Conservation (phyloP, 164 flowering plant species). For the grape (Vitis vinifera) region DNA sequence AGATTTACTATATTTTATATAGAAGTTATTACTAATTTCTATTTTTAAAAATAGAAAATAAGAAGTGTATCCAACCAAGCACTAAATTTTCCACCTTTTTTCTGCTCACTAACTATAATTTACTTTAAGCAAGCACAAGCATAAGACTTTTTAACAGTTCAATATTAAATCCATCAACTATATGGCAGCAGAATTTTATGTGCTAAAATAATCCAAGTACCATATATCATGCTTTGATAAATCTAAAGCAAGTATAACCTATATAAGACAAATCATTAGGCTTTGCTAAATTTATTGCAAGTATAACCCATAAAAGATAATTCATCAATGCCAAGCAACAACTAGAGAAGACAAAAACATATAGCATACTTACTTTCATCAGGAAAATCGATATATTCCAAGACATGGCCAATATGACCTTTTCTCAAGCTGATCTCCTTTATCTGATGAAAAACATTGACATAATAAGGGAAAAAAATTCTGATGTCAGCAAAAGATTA, state of each 20-base stretch:
- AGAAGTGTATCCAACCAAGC: no score
- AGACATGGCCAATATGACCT: slow-evolving; percentile 5
- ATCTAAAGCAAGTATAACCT: background rate
- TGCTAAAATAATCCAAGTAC: background rate
- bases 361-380: slow-evolving; percentile 53
- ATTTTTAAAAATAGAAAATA: no score
- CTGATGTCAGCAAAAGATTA: background rate
- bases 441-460: slow-evolving; percentile 34
- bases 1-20: no score
- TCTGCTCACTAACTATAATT: no score
- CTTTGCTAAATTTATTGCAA: background rate
- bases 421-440: slow-evolving; percentile 14
- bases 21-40: no score
- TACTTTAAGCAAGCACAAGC: no score
- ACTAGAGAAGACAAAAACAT: background rate
- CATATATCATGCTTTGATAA: background rate
- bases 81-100: no score
- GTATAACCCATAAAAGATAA: background rate
- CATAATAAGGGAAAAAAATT: background rate
- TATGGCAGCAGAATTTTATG: no score
- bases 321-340: background rate
- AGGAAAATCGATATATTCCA: slow-evolving; percentile 60
- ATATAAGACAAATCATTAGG: background rate
- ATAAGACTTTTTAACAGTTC: no score
- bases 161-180: no score